Evolutionary conservation across 1,284 basidiomycete species (phyloP).

Genomic region (Wolfiporia cocos): DNA sequence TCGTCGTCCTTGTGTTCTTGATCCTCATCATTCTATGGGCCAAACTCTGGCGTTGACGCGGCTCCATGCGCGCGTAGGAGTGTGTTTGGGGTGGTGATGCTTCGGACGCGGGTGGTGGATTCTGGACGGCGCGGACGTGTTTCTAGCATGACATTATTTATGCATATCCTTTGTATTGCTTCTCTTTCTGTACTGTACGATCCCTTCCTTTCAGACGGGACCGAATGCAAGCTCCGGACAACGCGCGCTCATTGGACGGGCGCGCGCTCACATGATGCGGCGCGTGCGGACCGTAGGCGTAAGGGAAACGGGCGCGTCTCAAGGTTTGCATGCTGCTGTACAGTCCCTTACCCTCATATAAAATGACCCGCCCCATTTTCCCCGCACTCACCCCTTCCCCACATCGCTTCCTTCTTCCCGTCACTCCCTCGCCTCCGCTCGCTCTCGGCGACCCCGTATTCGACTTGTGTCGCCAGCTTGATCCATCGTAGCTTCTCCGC

Average conservation of each 20-base stretch:
- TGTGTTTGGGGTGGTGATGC: too few species aligned
- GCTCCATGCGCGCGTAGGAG: not conserved
- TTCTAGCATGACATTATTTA: constrained; percentile 4
- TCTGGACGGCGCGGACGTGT: too few species aligned
- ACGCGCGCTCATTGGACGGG: not conserved
- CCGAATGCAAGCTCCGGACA: too few species aligned
- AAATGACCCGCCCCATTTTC: constrained; percentile 2
- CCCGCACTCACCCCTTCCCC: not conserved
- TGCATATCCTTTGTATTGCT: constrained; percentile 1
- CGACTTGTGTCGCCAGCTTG: too few species aligned
- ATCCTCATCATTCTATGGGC: constrained; percentile 69
- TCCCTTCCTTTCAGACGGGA: not conserved
- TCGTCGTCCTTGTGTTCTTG: constrained; percentile 62
- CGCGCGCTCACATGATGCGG: not conserved
- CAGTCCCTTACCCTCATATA: not conserved
- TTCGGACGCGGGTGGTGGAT: too few species aligned
- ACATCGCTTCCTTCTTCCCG: not conserved
- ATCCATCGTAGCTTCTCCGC: not conserved
- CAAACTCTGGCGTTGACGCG: constrained; percentile 43
- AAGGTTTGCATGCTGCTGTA: not conserved
- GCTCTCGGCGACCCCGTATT: not conserved
- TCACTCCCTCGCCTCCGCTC: not conserved
- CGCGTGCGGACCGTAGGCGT: not conserved
- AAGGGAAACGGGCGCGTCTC: not conserved
- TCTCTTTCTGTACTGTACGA: not conserved